These are phyloP conservation scores for Parmelia sp. DNA, from an alignment of 495 filamentous ascomycete species.

Conservation along the genomic window DNA sequence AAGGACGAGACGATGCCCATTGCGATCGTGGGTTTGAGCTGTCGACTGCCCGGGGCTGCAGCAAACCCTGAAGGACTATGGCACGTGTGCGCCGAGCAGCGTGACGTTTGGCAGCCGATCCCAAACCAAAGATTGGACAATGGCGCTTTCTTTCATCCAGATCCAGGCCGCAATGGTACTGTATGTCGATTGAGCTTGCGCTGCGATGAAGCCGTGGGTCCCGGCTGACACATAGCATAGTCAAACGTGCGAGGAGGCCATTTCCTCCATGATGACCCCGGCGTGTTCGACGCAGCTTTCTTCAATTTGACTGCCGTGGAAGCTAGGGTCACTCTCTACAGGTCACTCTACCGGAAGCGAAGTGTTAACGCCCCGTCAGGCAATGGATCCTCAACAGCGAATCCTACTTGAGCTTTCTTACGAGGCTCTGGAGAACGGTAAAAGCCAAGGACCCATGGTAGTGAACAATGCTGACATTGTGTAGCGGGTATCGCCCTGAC, in stretches of 20 bases:
- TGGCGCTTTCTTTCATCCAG: conserved; percentile 27
- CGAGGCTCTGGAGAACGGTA: conserved; percentile 9
- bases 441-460: no score
- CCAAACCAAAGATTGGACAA: conserved; percentile 26
- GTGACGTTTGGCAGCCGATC: conserved; percentile 12
- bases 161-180: conserved; percentile 14
- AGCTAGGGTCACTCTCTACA: no score
- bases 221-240: neutral
- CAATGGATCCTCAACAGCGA: conserved; percentile 3
- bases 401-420: neutral
- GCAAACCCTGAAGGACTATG: conserved; percentile 46
- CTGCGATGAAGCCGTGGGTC: no score
- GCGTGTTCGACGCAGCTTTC: conserved; percentile 41
- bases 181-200: neutral
- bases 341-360: conserved; percentile 39
- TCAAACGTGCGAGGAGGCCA: conserved; percentile 16
- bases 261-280: conserved; percentile 36
- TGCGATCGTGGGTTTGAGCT: conserved; percentile 51
- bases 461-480: no score
- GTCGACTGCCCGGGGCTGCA: conserved; percentile 47
- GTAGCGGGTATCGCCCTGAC: no score
- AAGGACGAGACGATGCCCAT: conserved; percentile 38
- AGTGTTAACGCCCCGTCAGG: neutral
- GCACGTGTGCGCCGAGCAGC: conserved; percentile 38
- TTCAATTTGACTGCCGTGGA: no score